Evolutionary conservation across 176 grass and related monocot genomes (phyloP).

Genomic region (Juncus effusus): DNA sequence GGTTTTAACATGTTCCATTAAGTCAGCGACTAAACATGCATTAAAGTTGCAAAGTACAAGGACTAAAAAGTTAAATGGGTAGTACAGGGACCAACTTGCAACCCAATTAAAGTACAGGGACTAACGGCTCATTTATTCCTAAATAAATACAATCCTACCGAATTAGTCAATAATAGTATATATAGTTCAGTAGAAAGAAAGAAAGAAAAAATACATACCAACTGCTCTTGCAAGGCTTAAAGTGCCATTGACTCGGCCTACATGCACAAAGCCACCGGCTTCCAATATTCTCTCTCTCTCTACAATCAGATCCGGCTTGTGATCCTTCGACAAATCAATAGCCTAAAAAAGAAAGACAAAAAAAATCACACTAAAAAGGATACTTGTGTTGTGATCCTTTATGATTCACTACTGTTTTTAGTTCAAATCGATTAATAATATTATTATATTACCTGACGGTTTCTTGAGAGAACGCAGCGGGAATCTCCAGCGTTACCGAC

Average conservation of each 20-base stretch:
- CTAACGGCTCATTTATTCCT: no score
- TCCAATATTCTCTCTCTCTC: conserved; percentile 80
- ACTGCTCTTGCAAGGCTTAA: conserved; percentile 87
- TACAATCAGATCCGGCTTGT: conserved; percentile 77
- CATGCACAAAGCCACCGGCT: conserved; percentile 81
- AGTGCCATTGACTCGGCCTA: conserved; percentile 83
- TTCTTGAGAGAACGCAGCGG: conserved; percentile 90
- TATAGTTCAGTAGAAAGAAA: no score
- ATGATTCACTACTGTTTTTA: no score
- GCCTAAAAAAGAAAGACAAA: conserved; percentile 44
- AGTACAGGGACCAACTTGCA: no score
- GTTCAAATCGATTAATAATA: not conserved
- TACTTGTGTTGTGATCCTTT: no score
- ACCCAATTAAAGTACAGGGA: no score
- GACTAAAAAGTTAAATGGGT: no score
- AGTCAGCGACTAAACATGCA: no score
- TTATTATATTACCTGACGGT: conserved; percentile 52
- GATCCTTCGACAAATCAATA: conserved; percentile 79
- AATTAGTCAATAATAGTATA: no score
- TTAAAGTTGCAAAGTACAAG: no score
- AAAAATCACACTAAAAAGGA: not conserved
- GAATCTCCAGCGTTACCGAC: conserved; percentile 96
- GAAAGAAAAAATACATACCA: conserved; percentile 27
- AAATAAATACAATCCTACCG: no score
- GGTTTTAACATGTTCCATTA: no score